Evolutionary conservation across 78 protist genomes (phyloP).

Genomic region (Guillardia theta): DNA sequence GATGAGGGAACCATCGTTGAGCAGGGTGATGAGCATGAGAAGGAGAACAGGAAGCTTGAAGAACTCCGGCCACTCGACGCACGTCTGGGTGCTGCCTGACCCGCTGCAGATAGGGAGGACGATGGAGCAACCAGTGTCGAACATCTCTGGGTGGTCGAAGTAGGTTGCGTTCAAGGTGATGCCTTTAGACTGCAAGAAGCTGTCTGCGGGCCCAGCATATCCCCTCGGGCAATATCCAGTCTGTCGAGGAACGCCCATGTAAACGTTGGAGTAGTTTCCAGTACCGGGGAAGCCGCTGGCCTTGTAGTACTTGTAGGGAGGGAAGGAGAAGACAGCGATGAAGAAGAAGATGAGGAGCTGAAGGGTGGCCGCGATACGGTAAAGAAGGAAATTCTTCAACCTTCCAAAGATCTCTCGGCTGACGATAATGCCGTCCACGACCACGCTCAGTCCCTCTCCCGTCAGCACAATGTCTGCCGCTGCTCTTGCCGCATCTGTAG

Average conservation of each 20-base stretch:
- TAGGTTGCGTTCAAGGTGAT: background rate
- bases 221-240: background rate
- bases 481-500: conserved; percentile 55
- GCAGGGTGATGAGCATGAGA: conserved; percentile 52
- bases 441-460: background rate
- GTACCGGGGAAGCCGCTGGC: background rate
- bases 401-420: conserved; percentile 25
- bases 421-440: background rate
- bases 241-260: background rate
- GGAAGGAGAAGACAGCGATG: conserved; percentile 23
- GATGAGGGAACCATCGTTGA: conserved; percentile 42
- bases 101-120: background rate
- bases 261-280: too few species aligned
- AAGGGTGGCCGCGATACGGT: conserved; percentile 51
- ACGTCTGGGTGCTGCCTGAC: background rate
- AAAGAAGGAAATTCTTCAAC: conserved; percentile 32
- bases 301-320: background rate
- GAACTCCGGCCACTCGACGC: conserved; percentile 1
- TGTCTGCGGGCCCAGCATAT: background rate
- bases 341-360: conserved; percentile 44
- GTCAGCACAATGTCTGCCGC: conserved; percentile 40
- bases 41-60: conserved; percentile 49
- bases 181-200: background rate
- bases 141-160: background rate
- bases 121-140: background rate